Base-by-base conservation (phyloP, 305 asterid species). In the Stenogyne calaminthoides region DNA sequence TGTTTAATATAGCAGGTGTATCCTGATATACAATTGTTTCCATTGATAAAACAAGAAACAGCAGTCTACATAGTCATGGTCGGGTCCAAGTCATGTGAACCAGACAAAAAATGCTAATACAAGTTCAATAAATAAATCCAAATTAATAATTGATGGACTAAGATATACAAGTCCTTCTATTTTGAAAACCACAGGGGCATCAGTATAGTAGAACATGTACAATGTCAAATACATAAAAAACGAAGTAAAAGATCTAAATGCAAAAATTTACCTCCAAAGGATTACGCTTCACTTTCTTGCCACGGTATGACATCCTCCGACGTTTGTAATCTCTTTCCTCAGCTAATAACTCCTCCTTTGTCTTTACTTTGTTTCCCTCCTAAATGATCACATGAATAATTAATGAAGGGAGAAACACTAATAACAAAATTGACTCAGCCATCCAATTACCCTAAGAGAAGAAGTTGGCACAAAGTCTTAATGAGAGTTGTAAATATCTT, bases 251-350 rank as follows among this genome's bases (percentile, higher is more conserved):
- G 72, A 59, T 68, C n/a, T 22, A 60, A 74, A 34, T 15, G 14
- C 9, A 64, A n/a, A 46, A 32, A 46, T 57, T 52, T 78, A 92
- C 99, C 94, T 87, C 94, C 59, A 86, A 74, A 25, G 90, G 74
- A 64, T 82, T 85, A 62, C 97, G 87, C 82, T 89, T 95, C 76
- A 79, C 71, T 82, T 89, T 95, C 82, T 95, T 92, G 65, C 98
- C 97, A 62, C 99, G 98, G 73, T 92, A 95, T 66, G 97, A 92
- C 92, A 83, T 90, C 84, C 99, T 88, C 77, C 99, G 84, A 58
- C 99, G 94, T 82, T 92, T 92, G 79, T 95, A 95, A 81, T 95
- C 98, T 87, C 99, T 90, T 87, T 95, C 98, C 86, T 95, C 98
- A 60, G 99, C 98, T 78, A 95, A 80, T 80, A 95, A 81, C 76